These are phyloP conservation scores for Hippophae gyantsensis DNA, from an alignment of 306 rosid genomes.

Conservation along the genomic window DNA sequence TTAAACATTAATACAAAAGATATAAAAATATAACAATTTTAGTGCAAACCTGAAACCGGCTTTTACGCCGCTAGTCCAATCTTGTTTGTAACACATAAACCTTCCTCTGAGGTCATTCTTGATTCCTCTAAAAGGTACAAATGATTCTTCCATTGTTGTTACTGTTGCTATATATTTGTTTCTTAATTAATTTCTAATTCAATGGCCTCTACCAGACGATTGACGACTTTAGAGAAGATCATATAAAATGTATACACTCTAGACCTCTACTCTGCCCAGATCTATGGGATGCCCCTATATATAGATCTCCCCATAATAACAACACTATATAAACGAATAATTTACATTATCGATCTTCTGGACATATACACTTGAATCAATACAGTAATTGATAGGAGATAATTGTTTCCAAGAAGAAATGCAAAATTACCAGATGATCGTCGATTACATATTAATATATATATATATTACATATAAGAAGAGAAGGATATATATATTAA, in stretches of 20 bases:
- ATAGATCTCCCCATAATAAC: no score
- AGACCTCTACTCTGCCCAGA: no score
- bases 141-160: slow-evolving; percentile 59
- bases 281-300: no score
- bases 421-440: neutral
- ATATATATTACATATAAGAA: no score
- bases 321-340: no score
- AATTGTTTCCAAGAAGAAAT: neutral
- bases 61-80: slow-evolving; percentile 67
- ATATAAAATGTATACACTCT: no score
- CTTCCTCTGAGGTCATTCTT: slow-evolving; percentile 83
- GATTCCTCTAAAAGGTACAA: slow-evolving; percentile 71
- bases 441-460: no score
- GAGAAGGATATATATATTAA: no score
- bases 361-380: neutral
- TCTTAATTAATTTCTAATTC: neutral
- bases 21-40: neutral
- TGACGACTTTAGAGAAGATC: no score
- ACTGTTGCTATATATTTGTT: neutral
- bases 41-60: slow-evolving; percentile 56
- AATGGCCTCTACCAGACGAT: no score
- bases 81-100: slow-evolving; percentile 82
- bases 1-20: neutral
- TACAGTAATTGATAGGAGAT: neutral
- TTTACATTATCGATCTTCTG: neutral